A percentile compares a stretch with the other conserved stretches of the same genome.
phyloP scores from a whole-genome alignment of 768 basidiomycete species.

The Xerocomus potaroensis region DNA sequence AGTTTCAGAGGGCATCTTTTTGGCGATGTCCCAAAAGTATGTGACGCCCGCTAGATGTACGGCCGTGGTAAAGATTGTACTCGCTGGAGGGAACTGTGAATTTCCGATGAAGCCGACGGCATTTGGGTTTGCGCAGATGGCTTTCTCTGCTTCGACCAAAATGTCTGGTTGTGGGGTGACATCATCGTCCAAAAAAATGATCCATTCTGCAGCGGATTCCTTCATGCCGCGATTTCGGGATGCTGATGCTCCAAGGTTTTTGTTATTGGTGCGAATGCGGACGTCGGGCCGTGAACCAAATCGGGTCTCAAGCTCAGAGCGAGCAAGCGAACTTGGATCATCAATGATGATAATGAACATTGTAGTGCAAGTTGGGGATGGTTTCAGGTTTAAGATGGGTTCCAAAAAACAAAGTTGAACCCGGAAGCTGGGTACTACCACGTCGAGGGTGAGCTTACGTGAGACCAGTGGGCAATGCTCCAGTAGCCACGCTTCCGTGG shows the following conservation, averaged over 20 bases:
- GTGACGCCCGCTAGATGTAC: constrained; percentile 54
- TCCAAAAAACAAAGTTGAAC: constrained; percentile 44
- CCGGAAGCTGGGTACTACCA: constrained; percentile 54
- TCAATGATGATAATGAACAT: constrained; percentile 62
- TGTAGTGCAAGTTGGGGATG: constrained; percentile 39
- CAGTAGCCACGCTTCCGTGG: constrained; percentile 36
- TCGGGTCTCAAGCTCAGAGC: constrained; percentile 35
- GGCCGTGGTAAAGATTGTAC: constrained; percentile 48
- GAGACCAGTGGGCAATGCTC: constrained; percentile 15
- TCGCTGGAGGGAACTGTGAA: constrained; percentile 44
- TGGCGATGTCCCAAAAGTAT: constrained; percentile 60
- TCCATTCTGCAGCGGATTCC: constrained; percentile 56
- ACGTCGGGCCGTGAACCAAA: constrained; percentile 45
- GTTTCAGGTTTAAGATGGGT: constrained; percentile 40
- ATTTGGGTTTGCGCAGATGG: constrained; percentile 41
- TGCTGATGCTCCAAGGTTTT: constrained; percentile 49
- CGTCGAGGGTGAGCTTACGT: constrained; percentile 47
- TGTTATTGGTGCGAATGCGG: constrained; percentile 47
- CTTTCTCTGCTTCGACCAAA: constrained; percentile 42
- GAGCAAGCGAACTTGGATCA: constrained; percentile 41
- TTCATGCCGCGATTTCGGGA: constrained; percentile 52
- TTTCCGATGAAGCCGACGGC: constrained; percentile 56
- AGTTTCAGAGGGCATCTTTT: constrained; percentile 35
- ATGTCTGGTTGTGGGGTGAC: constrained; percentile 40
- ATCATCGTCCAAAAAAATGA: constrained; percentile 60